Evolutionary conservation across 1,284 basidiomycete species (phyloP).

Genomic region (Malassezia dermatis): DNA sequence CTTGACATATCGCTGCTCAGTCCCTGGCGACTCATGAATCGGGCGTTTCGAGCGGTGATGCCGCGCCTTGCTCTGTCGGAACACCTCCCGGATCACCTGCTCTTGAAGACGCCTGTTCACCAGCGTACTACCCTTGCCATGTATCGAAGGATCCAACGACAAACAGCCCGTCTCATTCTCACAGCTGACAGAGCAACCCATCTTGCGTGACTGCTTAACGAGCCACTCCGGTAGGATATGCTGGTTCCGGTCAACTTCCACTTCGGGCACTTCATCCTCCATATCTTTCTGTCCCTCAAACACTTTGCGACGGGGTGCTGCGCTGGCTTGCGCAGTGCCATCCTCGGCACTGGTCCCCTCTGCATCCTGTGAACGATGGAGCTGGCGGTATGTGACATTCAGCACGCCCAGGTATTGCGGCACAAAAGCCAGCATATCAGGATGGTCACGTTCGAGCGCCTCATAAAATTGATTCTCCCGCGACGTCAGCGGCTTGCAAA

Average conservation of each 20-base stretch:
- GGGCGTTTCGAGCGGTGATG: conserved; percentile 20
- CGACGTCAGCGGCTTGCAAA: conserved; percentile 96
- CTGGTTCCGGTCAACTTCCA: conserved; percentile 78
- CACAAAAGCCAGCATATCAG: conserved; percentile 79
- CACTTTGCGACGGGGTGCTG: conserved; percentile 26
- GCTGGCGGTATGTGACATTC: conserved; percentile 71
- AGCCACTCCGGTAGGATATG: conserved; percentile 95
- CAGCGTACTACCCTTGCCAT: conserved; percentile 39
- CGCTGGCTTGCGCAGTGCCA: conserved; percentile 5
- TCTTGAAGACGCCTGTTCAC: conserved; percentile 46
- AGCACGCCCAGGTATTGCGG: conserved; percentile 95
- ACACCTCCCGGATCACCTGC: conserved; percentile 45
- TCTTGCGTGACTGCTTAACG: conserved; percentile 37
- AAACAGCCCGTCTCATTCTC: background rate
- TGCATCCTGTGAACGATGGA: conserved; percentile 9
- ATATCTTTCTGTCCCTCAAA: conserved; percentile 42
- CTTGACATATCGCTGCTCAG: conserved; percentile 23
- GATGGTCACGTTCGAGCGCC: conserved; percentile 82
- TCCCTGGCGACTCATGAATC: background rate
- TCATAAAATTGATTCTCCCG: conserved; percentile 98
- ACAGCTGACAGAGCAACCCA: background rate
- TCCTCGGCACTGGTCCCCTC: background rate
- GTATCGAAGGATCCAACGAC: conserved; percentile 11
- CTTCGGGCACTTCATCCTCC: conserved; percentile 54
- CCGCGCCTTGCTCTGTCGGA: conserved; percentile 29